A percentile compares a stretch with the other conserved stretches of the same genome.
Evolutionary conservation across 805 yeast genomes (phyloP).

Genomic region (Komagataella phaffii): DNA sequence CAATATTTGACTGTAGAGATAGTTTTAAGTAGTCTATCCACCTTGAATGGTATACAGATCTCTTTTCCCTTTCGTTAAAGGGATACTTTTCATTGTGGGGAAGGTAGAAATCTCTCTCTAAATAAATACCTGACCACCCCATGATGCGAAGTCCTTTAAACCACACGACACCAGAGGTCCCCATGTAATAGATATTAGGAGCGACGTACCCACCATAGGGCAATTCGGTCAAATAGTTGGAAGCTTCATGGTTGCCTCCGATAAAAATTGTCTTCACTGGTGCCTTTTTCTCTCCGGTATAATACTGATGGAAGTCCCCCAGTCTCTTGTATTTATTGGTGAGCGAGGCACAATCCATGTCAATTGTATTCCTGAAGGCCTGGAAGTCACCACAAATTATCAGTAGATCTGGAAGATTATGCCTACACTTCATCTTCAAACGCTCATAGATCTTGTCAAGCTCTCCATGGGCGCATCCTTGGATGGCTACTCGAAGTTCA

Average conservation of each 20-base stretch:
- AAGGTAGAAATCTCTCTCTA: slow-evolving; percentile 30
- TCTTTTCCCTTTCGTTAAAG: slow-evolving; percentile 26
- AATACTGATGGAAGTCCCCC: slow-evolving; percentile 76
- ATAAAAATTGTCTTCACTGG: slow-evolving; percentile 72
- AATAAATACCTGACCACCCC: slow-evolving; percentile 79
- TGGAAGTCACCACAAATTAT: slow-evolving; percentile 90
- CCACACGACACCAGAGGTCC: slow-evolving; percentile 64
- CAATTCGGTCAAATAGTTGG: slow-evolving; percentile 59
- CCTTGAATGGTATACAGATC: slow-evolving; percentile 66
- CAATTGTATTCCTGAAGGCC: slow-evolving; percentile 51
- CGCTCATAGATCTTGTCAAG: slow-evolving; percentile 40
- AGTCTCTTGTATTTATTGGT: slow-evolving; percentile 63
- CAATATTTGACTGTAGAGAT: slow-evolving; percentile 14
- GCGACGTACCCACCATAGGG: slow-evolving; percentile 91
- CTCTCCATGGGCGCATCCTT: slow-evolving; percentile 88
- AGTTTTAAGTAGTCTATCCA: slow-evolving; percentile 50
- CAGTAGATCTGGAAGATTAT: slow-evolving; percentile 34
- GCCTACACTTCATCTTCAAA: slow-evolving; percentile 2
- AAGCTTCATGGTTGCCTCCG: slow-evolving; percentile 95
- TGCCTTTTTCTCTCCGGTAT: slow-evolving; percentile 42
- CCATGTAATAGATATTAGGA: slow-evolving; percentile 74
- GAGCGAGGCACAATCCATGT: slow-evolving; percentile 57
- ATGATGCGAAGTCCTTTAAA: slow-evolving; percentile 64
- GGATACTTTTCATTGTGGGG: slow-evolving; percentile 33
- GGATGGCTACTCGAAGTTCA: slow-evolving; percentile 42